These are phyloP conservation scores for Trametopsis cervina DNA, from an alignment of 768 basidiomycete species.

Conservation along the genomic window DNA sequence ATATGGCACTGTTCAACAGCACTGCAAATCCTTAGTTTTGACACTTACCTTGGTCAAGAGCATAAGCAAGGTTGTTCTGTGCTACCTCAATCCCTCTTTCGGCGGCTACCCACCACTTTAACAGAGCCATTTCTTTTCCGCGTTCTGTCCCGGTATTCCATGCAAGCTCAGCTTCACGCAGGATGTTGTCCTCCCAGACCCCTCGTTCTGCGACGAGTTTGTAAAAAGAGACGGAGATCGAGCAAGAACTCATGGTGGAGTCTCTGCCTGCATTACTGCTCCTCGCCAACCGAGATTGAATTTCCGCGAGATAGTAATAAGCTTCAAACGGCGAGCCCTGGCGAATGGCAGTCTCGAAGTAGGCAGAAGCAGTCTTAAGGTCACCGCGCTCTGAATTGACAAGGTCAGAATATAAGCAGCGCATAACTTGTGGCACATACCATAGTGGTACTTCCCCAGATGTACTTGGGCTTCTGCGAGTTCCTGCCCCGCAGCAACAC, in stretches of 20 bases:
- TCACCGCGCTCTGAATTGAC: constrained; percentile 58
- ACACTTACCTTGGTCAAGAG: constrained; percentile 80
- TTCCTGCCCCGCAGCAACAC: constrained; percentile 77
- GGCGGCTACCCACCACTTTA: constrained; percentile 93
- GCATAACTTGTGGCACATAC: no score
- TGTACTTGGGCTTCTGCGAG: constrained; percentile 91
- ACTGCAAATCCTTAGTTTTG: constrained; percentile 26
- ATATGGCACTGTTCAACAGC: background rate
- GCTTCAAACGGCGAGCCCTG: constrained; percentile 92
- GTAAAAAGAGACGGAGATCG: constrained; percentile 87
- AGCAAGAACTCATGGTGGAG: constrained; percentile 67
- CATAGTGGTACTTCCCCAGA: constrained; percentile 72
- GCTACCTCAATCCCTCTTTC: constrained; percentile 89
- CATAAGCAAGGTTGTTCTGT: constrained; percentile 91
- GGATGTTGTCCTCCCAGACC: constrained; percentile 73
- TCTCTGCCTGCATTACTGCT: constrained; percentile 36
- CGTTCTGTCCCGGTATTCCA: constrained; percentile 67
- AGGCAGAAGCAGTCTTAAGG: constrained; percentile 51
- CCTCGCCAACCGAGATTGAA: constrained; percentile 58
- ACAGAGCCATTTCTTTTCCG: constrained; percentile 76
- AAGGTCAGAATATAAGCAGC: background rate
- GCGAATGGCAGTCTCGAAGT: constrained; percentile 81
- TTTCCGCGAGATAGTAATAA: constrained; percentile 86
- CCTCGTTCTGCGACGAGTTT: constrained; percentile 92
- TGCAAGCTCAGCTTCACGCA: constrained; percentile 71